A percentile compares a stretch with the other conserved stretches of the same genome.
phyloP scores from a whole-genome alignment of 495 filamentous ascomycete genomes.

The Aspergillus olivimuriae region DNA sequence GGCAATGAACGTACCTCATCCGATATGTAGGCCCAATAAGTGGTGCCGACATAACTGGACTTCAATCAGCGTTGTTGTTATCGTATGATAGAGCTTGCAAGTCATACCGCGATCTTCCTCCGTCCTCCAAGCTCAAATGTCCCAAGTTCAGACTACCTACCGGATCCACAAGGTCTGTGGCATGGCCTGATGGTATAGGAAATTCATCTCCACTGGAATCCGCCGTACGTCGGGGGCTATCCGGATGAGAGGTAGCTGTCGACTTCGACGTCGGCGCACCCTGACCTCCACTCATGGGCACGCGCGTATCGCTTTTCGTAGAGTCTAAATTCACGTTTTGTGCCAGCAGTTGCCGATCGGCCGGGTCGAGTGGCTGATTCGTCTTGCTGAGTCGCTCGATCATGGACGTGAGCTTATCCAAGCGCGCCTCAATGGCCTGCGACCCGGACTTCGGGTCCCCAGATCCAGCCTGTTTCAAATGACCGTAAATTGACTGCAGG shows the following conservation, averaged over 20 bases:
- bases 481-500: constrained; percentile 32
- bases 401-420: constrained; percentile 43
- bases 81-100: background rate
- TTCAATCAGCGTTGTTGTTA: constrained; percentile 6
- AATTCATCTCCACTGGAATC: constrained; percentile 41
- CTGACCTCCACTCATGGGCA: constrained; percentile 4
- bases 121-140: constrained; percentile 43
- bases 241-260: constrained; percentile 11
- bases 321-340: constrained; percentile 18
- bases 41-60: constrained; percentile 44
- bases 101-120: constrained; percentile 38
- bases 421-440: constrained; percentile 35
- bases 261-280: constrained; percentile 10
- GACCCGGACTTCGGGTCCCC: constrained; percentile 24
- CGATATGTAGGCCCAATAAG: constrained; percentile 48
- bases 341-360: constrained; percentile 16
- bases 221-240: constrained; percentile 30
- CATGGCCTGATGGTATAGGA: constrained; percentile 40
- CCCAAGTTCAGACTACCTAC: constrained; percentile 41
- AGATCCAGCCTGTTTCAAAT: constrained; percentile 20
- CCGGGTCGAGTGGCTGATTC: constrained; percentile 21
- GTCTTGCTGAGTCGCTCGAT: constrained; percentile 36
- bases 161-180: constrained; percentile 40
- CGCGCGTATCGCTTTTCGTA: constrained; percentile 16
- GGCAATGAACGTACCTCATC: constrained; percentile 30